Evolutionary conservation across 331 rosid species (phyloP).

Genomic region (Malus hybrid): DNA sequence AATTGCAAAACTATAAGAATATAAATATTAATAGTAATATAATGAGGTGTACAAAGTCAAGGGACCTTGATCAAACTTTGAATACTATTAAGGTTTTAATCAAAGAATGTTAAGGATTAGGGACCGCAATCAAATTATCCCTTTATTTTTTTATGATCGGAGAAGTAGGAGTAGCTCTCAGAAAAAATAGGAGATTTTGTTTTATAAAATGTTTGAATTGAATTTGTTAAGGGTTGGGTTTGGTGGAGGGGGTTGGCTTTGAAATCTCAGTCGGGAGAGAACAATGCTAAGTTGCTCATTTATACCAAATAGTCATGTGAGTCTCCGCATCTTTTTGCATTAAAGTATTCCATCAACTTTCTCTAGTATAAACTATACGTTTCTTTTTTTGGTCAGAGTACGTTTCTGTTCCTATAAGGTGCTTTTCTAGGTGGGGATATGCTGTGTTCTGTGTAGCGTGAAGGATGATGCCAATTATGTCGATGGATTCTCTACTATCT

Average conservation of each 20-base stretch:
- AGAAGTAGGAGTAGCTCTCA: neutral
- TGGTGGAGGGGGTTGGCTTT: slow-evolving; percentile 9
- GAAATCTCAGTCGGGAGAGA: slow-evolving; percentile 21
- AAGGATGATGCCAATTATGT: no score
- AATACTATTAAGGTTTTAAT: no score
- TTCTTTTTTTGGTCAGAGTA: neutral
- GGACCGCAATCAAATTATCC: no score
- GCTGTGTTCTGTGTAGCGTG: neutral
- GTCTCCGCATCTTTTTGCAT: slow-evolving; percentile 2
- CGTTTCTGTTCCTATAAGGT: neutral
- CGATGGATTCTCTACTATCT: no score
- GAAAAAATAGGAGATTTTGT: neutral
- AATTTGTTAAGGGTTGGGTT: neutral
- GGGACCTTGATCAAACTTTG: no score
- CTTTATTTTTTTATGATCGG: neutral
- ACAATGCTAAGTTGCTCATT: neutral
- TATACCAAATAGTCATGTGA: slow-evolving; percentile 2
- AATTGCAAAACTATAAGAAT: no score
- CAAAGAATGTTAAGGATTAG: no score
- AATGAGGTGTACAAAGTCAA: no score
- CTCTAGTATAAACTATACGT: neutral
- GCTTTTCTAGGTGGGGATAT: neutral
- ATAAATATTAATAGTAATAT: no score
- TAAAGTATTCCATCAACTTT: slow-evolving; percentile 4
- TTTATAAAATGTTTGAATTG: neutral